Percentiles rank a stretch among this genome's conserved stretches.
Evolutionary conservation across 805 yeast genomes (phyloP).

Genomic region (Kodamaea sagamina): DNA sequence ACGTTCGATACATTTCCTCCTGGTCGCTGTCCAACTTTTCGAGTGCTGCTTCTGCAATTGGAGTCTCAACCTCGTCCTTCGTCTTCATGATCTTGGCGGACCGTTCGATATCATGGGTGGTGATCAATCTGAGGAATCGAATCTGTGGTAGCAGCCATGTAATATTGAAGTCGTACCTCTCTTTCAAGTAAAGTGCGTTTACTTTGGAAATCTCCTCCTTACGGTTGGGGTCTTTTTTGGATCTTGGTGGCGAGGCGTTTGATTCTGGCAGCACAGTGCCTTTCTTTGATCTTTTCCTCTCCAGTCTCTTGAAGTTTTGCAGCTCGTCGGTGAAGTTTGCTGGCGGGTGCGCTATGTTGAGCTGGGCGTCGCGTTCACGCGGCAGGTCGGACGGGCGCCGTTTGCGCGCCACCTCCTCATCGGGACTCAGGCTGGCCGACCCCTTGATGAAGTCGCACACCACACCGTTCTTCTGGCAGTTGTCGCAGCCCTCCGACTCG

Average conservation of each 20-base stretch:
- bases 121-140: conserved; percentile 6
- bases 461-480: conserved; percentile 18
- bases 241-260: too few species aligned
- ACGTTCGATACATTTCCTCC: conserved; percentile 1
- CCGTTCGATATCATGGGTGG: conserved; percentile 3
- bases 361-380: too few species aligned
- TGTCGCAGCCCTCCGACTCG: conserved; percentile 25
- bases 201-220: conserved; percentile 2
- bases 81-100: not conserved
- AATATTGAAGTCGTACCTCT: conserved; percentile 11
- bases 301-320: too few species aligned
- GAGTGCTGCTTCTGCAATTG: conserved; percentile 3
- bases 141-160: conserved; percentile 13
- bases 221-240: not conserved
- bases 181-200: conserved; percentile 10
- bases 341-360: too few species aligned
- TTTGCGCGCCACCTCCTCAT: too few species aligned
- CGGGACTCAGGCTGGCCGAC: not conserved
- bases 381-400: too few species aligned
- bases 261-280: too few species aligned
- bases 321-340: too few species aligned
- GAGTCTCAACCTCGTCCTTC: not conserved
- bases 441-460: conserved; percentile 21
- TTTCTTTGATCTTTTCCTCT: too few species aligned
- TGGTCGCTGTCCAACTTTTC: conserved; percentile 4